Evolutionary conservation across 1,284 basidiomycete genomes (phyloP).

Genomic region (Pterulicium gracile): DNA sequence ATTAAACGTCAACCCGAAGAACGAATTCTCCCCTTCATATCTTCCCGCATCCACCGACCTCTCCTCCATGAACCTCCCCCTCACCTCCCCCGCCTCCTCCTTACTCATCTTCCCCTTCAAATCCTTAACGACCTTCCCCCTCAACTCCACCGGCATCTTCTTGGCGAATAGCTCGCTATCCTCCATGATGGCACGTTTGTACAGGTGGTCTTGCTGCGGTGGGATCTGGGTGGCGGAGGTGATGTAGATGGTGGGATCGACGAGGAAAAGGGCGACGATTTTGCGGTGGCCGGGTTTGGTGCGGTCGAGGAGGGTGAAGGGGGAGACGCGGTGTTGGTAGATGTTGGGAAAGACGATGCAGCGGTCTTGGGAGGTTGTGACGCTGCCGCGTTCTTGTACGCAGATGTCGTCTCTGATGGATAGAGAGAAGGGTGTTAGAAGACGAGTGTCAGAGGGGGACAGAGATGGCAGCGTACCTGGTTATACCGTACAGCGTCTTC

Average conservation of each 20-base stretch:
- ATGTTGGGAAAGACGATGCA: slow-evolving; percentile 34
- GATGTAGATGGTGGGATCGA: slow-evolving; percentile 16
- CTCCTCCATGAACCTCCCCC: neutral
- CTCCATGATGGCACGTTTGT: neutral
- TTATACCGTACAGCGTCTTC: slow-evolving; percentile 16
- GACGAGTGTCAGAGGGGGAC: neutral
- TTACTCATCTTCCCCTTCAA: neutral
- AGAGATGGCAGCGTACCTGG: neutral
- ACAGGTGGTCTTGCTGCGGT: slow-evolving; percentile 11
- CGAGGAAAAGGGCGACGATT: slow-evolving; percentile 22
- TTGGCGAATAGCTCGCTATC: neutral
- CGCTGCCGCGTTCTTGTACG: slow-evolving; percentile 23
- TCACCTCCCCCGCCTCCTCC: neutral
- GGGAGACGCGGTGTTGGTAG: slow-evolving; percentile 31
- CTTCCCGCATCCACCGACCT: neutral
- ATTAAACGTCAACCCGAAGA: neutral
- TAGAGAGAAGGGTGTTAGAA: neutral
- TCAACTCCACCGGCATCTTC: neutral
- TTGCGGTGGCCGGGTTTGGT: slow-evolving; percentile 21
- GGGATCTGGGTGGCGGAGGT: slow-evolving; percentile 12
- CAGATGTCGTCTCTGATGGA: neutral
- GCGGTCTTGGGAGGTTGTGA: slow-evolving; percentile 24
- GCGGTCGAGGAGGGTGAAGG: slow-evolving; percentile 18
- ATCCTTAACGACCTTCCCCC: neutral
- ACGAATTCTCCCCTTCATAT: neutral